A percentile compares a stretch with the other conserved stretches of the same genome.
These are phyloP conservation scores for Trichopus zeylanicus DNA, from an alignment of 116 monocot species.

Conservation along the genomic window DNA sequence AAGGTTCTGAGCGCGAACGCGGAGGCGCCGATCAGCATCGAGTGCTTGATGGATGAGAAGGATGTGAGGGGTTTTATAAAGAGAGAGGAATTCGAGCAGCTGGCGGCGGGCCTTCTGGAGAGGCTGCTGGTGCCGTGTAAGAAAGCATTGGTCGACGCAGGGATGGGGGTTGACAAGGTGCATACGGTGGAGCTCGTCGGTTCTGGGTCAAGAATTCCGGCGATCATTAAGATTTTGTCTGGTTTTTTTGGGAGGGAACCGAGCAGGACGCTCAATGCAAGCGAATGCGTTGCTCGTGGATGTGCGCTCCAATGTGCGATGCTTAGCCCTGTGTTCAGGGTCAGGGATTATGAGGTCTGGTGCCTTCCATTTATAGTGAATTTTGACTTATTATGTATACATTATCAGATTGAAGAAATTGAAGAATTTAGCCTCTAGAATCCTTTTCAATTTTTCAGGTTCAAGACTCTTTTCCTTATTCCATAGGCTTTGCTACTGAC, in stretches of 20 bases:
- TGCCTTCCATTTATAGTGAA: background rate
- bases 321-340: slow-evolving; percentile 77
- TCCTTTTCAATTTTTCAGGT: slow-evolving; percentile 37
- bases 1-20: slow-evolving; percentile 81
- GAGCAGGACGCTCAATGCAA: slow-evolving; percentile 73
- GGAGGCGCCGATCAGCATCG: slow-evolving; percentile 64
- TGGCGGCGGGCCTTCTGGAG: slow-evolving; percentile 51
- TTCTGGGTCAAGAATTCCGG: slow-evolving; percentile 78
- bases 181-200: slow-evolving; percentile 81
- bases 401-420: slow-evolving; percentile 49
- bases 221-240: slow-evolving; percentile 34
- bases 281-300: slow-evolving; percentile 85
- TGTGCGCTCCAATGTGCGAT: slow-evolving; percentile 87
- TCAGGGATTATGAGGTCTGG: slow-evolving; percentile 73
- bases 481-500: slow-evolving; percentile 54
- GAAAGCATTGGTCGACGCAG: slow-evolving; percentile 48
- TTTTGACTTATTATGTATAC: background rate
- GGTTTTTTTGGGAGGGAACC: slow-evolving; percentile 65
- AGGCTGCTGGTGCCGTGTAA: slow-evolving; percentile 45
- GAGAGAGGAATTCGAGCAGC: slow-evolving; percentile 82
- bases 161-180: slow-evolving; percentile 30
- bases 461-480: slow-evolving; percentile 67
- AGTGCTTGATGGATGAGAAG: slow-evolving; percentile 91
- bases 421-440: background rate
- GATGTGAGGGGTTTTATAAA: slow-evolving; percentile 72